Evolutionary conservation across 352 stramenopile species (phyloP), one percentile per base, ranked within the genome.

Genomic region (Phytopythium chamaehyphon): DNA sequence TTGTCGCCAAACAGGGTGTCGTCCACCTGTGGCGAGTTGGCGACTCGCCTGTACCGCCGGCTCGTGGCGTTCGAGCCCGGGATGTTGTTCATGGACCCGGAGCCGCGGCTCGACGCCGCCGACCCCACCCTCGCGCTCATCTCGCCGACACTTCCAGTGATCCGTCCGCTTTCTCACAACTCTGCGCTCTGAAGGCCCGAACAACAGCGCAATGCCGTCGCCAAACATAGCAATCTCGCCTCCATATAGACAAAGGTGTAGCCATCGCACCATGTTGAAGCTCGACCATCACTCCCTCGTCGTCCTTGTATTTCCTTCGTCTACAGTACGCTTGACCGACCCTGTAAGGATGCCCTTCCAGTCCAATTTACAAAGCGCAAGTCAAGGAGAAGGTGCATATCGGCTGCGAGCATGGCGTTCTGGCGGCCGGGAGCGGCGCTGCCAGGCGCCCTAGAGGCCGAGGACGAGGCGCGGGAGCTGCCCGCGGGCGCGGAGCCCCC

Each of bases 1-100:
- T 76, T 75, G 37, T 66, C 68, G 26, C 78, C 79, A 60, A 90
- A 92, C 8, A 92, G 69, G 49, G 67, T 86, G 57, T 92, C 78
- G 54, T 89, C 82, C 18, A 89, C 76, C 57, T 88, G 76, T 0
- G 64, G 70, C 3, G 64, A 69, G 38, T 86, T 64, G 16, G 76
- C 69, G 24, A 90, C 62, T 7, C 79, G 79, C 6, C 79, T 72
- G 48, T 90, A 90, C 18, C 76, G 73, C 18, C 74, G 67, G 42
- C 64, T 71, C 26, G 54, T 12, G 23, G 57, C 61, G 37, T 52
- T 72, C 35, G 53, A 63, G 12, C 45, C 40, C 16, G 19, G 7
- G 1, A 22, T 6, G 15, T 38, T 37, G 15, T 47, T 26, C 14
- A 26, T 46, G 16, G 36, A 52, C 12, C 14, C 14, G n/a, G 55